Base-by-base conservation (phyloP, 805 yeast species). In the Lipomyces yamadae region DNA sequence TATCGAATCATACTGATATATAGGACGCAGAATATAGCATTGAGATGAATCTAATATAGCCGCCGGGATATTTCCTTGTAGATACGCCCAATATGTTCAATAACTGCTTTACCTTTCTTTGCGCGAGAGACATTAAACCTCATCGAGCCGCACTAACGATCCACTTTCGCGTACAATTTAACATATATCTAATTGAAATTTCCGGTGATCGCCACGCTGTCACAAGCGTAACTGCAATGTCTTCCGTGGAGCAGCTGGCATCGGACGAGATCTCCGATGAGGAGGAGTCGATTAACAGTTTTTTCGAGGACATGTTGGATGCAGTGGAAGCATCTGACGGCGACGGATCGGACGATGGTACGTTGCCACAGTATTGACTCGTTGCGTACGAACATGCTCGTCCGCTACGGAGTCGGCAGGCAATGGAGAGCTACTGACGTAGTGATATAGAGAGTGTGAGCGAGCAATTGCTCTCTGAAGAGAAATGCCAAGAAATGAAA, bases 271-370 rank as follows among this genome's bases (percentile, higher is more conserved):
- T n/a, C n/a, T 30, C 18, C 30, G n/a, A 32, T 15, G 54, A 15
- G 48, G 42, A 29, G 2, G 52, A 33, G 37, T 33, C 60, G 34
- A 1, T 57, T n/a, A 45, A 24, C 11, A n/a, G 24, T 30, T 1
- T 57, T 18, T 57, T 57, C 53, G 60, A 57, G 60, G 53, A 57
- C 53, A 57, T 57, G 10, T 32, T 57, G 33, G 60, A 57, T n/a
- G 24, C 53, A n/a, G 60, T n/a, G 8, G 67, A 55, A 8, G 52
- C 29, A 6, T 57, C 60, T n/a, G 37, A 32, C 5, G 66, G n/a
- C 2, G 62, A 56, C 61, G 61, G 29, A n/a, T 10, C 33, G 24
- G 35, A 30, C 10, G 13, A 50, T 48, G 53, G 60, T 34, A 3
- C 6, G 53, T 18, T 24, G 32, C 24, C 24, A 33, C n/a, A 13